A percentile compares a stretch with the other conserved stretches of the same genome.
Evolutionary conservation across 345 rosid species (phyloP).

Genomic region (Brassica juncea): DNA sequence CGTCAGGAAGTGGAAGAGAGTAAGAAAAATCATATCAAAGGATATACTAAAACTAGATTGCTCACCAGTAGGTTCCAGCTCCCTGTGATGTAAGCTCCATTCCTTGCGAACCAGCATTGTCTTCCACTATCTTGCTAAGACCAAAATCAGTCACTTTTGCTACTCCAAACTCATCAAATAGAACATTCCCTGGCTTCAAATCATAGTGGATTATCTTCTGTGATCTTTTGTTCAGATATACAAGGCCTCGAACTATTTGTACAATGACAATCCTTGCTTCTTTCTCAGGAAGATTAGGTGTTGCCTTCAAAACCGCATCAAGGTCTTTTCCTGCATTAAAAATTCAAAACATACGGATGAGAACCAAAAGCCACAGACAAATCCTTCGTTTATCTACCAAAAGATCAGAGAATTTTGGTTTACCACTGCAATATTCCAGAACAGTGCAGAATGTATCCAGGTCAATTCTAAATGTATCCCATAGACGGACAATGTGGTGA

Average conservation of each 20-base stretch:
- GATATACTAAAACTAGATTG: slow-evolving; percentile 20
- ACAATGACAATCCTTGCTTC: slow-evolving; percentile 92
- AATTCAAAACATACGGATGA: slow-evolving; percentile 12
- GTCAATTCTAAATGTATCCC: slow-evolving; percentile 98
- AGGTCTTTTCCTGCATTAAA: slow-evolving; percentile 85
- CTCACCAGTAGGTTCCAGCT: slow-evolving; percentile 99
- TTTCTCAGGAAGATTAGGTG: slow-evolving; percentile 89
- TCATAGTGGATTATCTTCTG: slow-evolving; percentile 98
- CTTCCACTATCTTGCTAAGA: slow-evolving; percentile 97
- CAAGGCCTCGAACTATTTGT: slow-evolving; percentile 96
- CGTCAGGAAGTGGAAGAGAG: background rate
- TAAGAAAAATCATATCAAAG: background rate
- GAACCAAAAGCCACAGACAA: slow-evolving; percentile 5
- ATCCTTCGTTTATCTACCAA: slow-evolving; percentile 1
- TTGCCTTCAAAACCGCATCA: slow-evolving; percentile 94
- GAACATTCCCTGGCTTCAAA: slow-evolving; percentile 98
- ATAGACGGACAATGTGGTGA: slow-evolving; percentile 92
- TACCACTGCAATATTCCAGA: slow-evolving; percentile 96
- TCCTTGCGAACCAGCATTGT: slow-evolving; percentile 91
- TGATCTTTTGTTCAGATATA: slow-evolving; percentile 79
- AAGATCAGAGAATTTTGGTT: slow-evolving; percentile 23
- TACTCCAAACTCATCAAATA: slow-evolving; percentile 91
- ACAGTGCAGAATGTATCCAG: slow-evolving; percentile 95
- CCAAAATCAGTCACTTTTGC: slow-evolving; percentile 99
- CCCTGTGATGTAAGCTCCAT: slow-evolving; percentile 99